Evolutionary conservation across 148 eudicot species (phyloP).

Genomic region (Rhododendron kiyosumense): DNA sequence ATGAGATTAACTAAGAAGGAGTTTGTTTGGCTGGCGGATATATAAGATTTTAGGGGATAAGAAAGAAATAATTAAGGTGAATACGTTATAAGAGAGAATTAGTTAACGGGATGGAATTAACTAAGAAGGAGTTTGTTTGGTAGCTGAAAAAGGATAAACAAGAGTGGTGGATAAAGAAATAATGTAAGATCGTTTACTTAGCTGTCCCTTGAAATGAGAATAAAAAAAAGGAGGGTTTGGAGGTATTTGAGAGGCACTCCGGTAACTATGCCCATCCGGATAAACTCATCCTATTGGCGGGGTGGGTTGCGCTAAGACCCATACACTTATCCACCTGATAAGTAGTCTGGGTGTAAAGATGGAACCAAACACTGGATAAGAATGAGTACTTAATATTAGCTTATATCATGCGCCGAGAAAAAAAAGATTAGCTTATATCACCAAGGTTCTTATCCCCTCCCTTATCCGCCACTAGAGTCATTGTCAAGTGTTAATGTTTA

Average conservation of each 20-base stretch:
- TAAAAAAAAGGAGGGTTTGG: neutral
- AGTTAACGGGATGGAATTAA: neutral
- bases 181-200: neutral
- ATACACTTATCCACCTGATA: neutral
- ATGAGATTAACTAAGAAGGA: neutral
- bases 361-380: neutral
- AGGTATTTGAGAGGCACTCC: neutral
- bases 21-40: too few relatives aligned
- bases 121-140: neutral
- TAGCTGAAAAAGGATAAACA: too few relatives aligned
- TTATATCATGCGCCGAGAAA: too few relatives aligned
- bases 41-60: neutral
- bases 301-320: neutral
- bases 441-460: neutral
- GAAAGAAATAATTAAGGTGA: neutral
- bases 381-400: too few relatives aligned
- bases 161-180: neutral
- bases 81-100: neutral
- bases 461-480: too few relatives aligned
- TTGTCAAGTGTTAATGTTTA: too few relatives aligned
- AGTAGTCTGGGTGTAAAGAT: neutral
- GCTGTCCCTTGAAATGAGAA: too few relatives aligned
- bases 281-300: neutral
- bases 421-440: neutral
- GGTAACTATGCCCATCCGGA: neutral